Base-by-base conservation (phyloP, 352 stramenopile species). In the Globisporangium middletonii region DNA sequence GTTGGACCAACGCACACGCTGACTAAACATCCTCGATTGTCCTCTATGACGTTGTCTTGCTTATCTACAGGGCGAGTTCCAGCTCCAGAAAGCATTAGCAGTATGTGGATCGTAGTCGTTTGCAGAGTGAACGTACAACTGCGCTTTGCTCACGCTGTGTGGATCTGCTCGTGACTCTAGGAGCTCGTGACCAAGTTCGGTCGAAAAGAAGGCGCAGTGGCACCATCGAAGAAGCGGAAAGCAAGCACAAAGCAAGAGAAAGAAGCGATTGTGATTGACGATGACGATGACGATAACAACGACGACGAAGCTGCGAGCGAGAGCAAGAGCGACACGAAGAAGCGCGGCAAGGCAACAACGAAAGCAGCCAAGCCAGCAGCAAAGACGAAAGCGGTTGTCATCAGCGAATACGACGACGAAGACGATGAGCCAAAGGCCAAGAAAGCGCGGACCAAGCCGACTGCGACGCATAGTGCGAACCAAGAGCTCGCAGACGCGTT, bases 171-270 rank as follows among this genome's bases (percentile, higher is more conserved):
- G 15, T 55, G 11, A 9, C 13, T 26, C 15, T 45, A 89, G 79
- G 82, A 90, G 60, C 87, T 92, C 79, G 79, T 87, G 46, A 68
- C 74, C 19, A 94, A 92, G 59, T 94, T 92, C 56, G 84, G 77
- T 16, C 65, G 76, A 26, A 83, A 83, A 52, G 65, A 75, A 37
- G 41, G 28, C 6, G 41, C 64, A 33, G 71, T 72, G 7, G 0
- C 50, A 35, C 35, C 50, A 16, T 73, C 71, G 42, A 90, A 88
- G 64, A 88, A 86, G 50, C 77, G 74, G 6, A 87, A 87, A 58
- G 57, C 66, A 2, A 82, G 79, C 55, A 65, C 65, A 18, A 68
- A 79, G 46, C 73, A 69, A 55, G 74, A 68, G 37, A 74, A 26
- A n/a, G 51, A 18, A 16, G 45, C 47, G 15, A 30, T 23, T 18